phyloP scores from a whole-genome alignment of 352 stramenopile species.

The Blastocystis sp. region DNA sequence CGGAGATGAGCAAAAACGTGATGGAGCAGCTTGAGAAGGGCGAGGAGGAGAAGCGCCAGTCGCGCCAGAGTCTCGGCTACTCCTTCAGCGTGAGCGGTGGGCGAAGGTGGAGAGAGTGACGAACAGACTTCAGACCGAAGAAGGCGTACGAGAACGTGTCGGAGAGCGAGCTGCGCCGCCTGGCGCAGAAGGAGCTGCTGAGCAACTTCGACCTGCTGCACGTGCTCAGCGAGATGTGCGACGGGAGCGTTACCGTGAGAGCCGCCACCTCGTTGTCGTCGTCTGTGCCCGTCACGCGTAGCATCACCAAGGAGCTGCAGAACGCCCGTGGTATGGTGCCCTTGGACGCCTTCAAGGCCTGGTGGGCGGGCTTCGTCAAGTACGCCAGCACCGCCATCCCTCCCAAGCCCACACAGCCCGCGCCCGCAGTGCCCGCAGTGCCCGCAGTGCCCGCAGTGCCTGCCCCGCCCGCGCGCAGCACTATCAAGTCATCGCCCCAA shows the following conservation, averaged over 20 bases:
- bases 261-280: background rate
- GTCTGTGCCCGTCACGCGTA: background rate
- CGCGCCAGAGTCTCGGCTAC: slow-evolving; percentile 5
- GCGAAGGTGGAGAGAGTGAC: background rate
- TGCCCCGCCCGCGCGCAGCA: too few relatives aligned
- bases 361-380: slow-evolving; percentile 26
- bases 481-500: too few relatives aligned
- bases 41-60: background rate
- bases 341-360: background rate
- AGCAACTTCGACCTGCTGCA: slow-evolving; percentile 13
- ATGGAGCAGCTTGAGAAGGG: background rate
- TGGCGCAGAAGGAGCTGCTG: background rate
- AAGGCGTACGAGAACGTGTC: background rate
- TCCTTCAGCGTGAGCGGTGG: slow-evolving; percentile 1
- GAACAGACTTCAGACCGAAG: slow-evolving; percentile 26
- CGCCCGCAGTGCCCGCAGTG: too few relatives aligned
- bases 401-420: background rate
- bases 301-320: slow-evolving; percentile 44
- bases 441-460: background rate
- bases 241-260: slow-evolving; percentile 17
- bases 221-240: background rate
- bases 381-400: background rate
- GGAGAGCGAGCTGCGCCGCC: background rate
- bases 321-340: background rate
- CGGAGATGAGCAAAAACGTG: slow-evolving; percentile 38